Conservation (phyloP, 257 asterid genomes). For the Cruciata laevipes region DNA sequence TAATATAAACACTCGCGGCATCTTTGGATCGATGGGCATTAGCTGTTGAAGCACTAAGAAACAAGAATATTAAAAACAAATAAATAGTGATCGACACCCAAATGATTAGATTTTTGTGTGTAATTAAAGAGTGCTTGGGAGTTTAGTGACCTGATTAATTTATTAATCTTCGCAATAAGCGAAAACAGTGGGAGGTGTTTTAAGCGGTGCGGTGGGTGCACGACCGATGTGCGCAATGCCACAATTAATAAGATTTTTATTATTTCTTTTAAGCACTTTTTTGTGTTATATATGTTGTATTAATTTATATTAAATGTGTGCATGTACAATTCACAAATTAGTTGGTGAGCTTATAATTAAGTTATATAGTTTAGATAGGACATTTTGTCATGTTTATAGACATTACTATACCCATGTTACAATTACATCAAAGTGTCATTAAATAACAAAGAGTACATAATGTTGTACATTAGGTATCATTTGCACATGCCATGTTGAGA, state of each 20-base stretch:
- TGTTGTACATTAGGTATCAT: not conserved
- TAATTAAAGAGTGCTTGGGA: not conserved
- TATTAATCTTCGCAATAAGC: not conserved
- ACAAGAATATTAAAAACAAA: not conserved
- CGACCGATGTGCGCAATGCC: not conserved
- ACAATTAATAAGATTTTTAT: too few species aligned
- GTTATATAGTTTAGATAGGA: not conserved
- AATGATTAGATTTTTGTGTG: conserved; percentile 2
- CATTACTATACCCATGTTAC: not conserved
- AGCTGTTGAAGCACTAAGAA: not conserved
- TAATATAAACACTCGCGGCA: not conserved
- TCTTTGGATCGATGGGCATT: not conserved
- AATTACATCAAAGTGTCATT: not conserved
- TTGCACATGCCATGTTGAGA: not conserved
- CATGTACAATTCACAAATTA: not conserved
- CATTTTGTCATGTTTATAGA: not conserved
- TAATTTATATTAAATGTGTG: too few species aligned
- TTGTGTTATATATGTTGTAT: too few species aligned
- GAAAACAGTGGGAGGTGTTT: conserved; percentile 1
- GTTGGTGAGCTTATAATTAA: too few species aligned
- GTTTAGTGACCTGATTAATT: not conserved
- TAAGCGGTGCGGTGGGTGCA: conserved; percentile 2
- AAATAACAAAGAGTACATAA: not conserved
- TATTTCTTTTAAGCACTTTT: too few species aligned
- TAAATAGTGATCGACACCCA: not conserved